phyloP scores from a whole-genome alignment of 768 basidiomycete species.

The Termitomyces sp. region DNA sequence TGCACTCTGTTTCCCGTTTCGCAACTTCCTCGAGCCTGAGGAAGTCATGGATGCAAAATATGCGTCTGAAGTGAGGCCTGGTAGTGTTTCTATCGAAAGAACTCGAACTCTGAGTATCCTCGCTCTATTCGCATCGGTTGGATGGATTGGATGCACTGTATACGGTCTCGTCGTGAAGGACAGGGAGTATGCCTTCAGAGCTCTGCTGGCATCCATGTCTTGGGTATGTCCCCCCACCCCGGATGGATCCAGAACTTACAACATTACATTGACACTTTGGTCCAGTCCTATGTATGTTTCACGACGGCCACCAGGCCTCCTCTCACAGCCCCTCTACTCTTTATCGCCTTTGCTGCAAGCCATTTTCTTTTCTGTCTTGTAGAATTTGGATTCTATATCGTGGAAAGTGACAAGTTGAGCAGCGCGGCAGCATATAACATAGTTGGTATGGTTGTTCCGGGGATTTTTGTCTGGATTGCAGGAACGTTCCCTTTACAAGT shows the following conservation, averaged over 20 bases:
- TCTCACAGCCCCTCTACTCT: constrained; percentile 50
- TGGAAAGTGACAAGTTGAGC: constrained; percentile 8
- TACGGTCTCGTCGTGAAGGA: constrained; percentile 28
- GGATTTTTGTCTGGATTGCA: constrained; percentile 42
- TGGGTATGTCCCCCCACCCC: constrained; percentile 43
- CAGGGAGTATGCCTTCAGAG: constrained; percentile 17
- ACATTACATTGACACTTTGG: constrained; percentile 4
- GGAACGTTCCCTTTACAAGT: constrained; percentile 55
- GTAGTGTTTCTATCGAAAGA: constrained; percentile 28
- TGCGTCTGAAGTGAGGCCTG: constrained; percentile 21
- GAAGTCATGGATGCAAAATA: constrained; percentile 42
- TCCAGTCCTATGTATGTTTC: constrained; percentile 42
- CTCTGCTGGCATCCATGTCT: constrained; percentile 32
- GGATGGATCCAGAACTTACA: background rate
- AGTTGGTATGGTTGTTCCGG: constrained; percentile 30
- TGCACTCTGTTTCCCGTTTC: constrained; percentile 37
- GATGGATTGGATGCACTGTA: constrained; percentile 40
- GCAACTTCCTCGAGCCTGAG: constrained; percentile 47
- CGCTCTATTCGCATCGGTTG: constrained; percentile 33
- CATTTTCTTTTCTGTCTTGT: constrained; percentile 33
- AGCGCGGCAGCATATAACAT: constrained; percentile 21
- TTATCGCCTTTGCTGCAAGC: constrained; percentile 38
- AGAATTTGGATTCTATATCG: constrained; percentile 30
- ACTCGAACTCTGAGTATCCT: constrained; percentile 31
- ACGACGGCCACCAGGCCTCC: constrained; percentile 37